Conservation (phyloP, 306 rosid species). For the Gillenia trifoliata region DNA sequence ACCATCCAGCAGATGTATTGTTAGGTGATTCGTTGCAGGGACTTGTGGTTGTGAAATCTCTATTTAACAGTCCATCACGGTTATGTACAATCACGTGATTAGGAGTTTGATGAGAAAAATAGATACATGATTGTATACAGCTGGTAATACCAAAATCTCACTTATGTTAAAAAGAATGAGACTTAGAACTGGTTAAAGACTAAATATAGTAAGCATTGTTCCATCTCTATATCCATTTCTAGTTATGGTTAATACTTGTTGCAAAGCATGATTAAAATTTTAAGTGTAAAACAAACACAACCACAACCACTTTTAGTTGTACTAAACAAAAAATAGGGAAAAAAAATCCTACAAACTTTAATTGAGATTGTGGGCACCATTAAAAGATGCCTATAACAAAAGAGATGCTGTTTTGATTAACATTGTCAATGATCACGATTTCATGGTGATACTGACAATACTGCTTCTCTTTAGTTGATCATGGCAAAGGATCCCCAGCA, state of each 20-base stretch:
- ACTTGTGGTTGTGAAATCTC: too few relatives aligned
- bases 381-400: constrained; percentile 5
- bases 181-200: not conserved
- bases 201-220: not conserved
- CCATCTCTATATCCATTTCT: not conserved
- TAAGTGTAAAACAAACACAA: not conserved
- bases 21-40: not conserved
- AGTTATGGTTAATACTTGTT: not conserved
- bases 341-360: not conserved
- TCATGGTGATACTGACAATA: constrained; percentile 29
- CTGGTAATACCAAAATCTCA: too few relatives aligned
- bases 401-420: not conserved
- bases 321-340: not conserved
- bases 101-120: too few relatives aligned
- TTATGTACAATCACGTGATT: too few relatives aligned
- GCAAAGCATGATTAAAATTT: not conserved
- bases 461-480: constrained; percentile 17
- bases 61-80: too few relatives aligned
- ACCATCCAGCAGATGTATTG: not conserved
- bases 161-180: too few relatives aligned
- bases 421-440: constrained; percentile 29
- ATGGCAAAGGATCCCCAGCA: constrained; percentile 31
- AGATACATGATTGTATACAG: not conserved
- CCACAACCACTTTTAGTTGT: not conserved
- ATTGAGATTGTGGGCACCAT: not conserved